phyloP scores from a whole-genome alignment of 2,329 filamentous ascomycete genomes.

The Zelopaecilomyces penicillatus region DNA sequence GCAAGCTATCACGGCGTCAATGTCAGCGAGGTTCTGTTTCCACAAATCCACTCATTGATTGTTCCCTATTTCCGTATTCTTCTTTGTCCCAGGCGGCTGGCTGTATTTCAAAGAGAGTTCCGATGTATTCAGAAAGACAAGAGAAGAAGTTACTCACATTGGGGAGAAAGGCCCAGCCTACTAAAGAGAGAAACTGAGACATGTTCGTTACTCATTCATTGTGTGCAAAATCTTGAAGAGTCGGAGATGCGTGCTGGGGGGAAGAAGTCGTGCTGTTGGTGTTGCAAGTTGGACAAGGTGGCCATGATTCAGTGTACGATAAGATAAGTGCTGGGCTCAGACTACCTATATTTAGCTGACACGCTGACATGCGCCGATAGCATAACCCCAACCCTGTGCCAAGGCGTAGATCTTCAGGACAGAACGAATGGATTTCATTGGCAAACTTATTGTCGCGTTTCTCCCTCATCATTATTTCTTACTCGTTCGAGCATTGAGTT shows the following conservation, averaged over 20 bases:
- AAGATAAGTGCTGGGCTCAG: background rate
- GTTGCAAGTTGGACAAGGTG: background rate
- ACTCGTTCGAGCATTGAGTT: too few species aligned
- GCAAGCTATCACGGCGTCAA: conserved; percentile 48
- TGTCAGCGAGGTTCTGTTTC: conserved; percentile 11
- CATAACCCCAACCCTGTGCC: too few species aligned
- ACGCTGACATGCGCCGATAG: too few species aligned
- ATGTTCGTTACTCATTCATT: conserved; percentile 22
- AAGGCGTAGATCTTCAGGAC: too few species aligned
- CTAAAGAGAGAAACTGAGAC: conserved; percentile 31
- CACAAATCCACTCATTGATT: too few species aligned
- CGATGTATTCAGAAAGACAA: background rate
- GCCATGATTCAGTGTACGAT: background rate
- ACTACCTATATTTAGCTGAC: background rate
- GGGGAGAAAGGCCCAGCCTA: conserved; percentile 9
- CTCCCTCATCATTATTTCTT: too few species aligned
- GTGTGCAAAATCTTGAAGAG: too few species aligned
- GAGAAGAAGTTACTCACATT: conserved; percentile 3
- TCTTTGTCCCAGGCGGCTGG: background rate
- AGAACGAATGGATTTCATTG: too few species aligned
- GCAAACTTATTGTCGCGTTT: too few species aligned
- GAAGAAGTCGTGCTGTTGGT: conserved; percentile 1
- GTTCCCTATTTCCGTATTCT: background rate
- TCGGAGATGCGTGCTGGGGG: too few species aligned
- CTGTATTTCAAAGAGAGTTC: background rate